Base-by-base conservation (phyloP, 2,329 filamentous ascomycete genomes). In the Coleophoma crateriformis region DNA sequence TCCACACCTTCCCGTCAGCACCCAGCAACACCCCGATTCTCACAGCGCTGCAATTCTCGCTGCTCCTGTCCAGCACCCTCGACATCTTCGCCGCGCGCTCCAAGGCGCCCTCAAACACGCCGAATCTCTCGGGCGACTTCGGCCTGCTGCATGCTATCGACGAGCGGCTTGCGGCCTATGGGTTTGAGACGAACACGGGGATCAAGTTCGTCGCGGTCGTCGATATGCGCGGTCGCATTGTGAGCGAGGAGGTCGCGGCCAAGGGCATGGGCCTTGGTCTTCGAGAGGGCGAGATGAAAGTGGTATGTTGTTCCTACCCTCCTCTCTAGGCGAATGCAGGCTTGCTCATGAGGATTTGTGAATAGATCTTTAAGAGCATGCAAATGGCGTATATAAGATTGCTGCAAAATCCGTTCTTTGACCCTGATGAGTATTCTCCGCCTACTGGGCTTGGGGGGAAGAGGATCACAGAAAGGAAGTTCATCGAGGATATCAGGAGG, bases 181-280 rank as follows among this genome's bases (percentile, higher is more conserved):
- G 94, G 61, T 96, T 89, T 82, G 81, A 97, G 69, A 96, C 94
- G 50, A 97, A 96, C 69, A 97, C 94, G 0, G 90, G 90, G 38
- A 83, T 96, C 55, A 91, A 92, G 66, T 84, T 99, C 63, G 84
- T 97, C 33, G 85, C 90, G 54, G 82, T 96, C 3, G 86, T 97
- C 32, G 92, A 99, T 70, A 90, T 95, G 80, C 83, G 90, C 58
- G 91, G 90, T 1, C 75, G 86, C 48, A 46, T 22, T 34, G 50
- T 48, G 33, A 51, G 51, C 19, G 54, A 35, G 10, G 49, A 40
- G n/a, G 48, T 42, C 13, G 49, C 57, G 13, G 49, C 45, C 20
- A 57, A 49, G 35, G 59, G 62, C 59, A 60, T 54, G 61, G 67
- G 73, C 15, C 71, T 87, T 15, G 90, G 88, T 0, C 68, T 96